Conservation (phyloP, 768 basidiomycete genomes). For the Trametes coccinea region DNA sequence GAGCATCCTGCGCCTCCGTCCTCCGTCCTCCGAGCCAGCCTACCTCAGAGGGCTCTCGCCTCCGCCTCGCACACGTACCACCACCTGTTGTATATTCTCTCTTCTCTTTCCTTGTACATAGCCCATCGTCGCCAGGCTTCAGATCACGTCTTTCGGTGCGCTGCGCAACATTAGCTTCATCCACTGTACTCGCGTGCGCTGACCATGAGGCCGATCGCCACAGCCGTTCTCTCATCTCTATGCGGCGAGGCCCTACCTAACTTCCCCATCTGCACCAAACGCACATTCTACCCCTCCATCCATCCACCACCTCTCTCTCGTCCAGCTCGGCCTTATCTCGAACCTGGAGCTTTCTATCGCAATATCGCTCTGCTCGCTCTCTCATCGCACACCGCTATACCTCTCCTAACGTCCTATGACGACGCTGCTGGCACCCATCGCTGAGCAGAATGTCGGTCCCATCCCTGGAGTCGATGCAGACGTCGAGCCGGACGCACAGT, state of each 20-base stretch:
- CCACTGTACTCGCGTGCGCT: conserved; percentile 18
- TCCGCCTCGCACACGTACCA: conserved; percentile 5
- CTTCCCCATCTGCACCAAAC: conserved; percentile 9
- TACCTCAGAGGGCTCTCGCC: conserved; percentile 14
- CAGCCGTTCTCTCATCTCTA: conserved; percentile 21
- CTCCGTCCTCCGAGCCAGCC: neutral
- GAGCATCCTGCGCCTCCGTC: conserved; percentile 27
- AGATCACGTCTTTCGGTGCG: conserved; percentile 12
- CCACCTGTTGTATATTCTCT: neutral
- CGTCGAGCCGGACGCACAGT: conserved; percentile 54
- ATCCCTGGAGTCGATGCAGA: conserved; percentile 21
- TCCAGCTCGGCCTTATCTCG: conserved; percentile 12
- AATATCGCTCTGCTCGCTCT: conserved; percentile 10
- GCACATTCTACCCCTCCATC: conserved; percentile 12
- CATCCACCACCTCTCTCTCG: neutral
- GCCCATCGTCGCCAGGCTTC: neutral
- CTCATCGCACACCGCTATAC: conserved; percentile 2
- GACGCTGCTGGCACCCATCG: conserved; percentile 18
- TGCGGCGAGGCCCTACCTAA: conserved; percentile 15
- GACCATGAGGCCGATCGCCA: conserved; percentile 24
- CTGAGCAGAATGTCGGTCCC: conserved; percentile 18
- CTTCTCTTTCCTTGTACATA: conserved; percentile 7
- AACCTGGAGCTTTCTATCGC: conserved; percentile 20
- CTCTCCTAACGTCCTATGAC: conserved; percentile 13
- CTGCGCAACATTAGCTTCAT: conserved; percentile 4